A percentile compares a stretch with the other conserved stretches of the same genome.
Evolutionary conservation across 2,329 filamentous ascomycete genomes (phyloP).

Genomic region (Arthrinium phaeospermum): DNA sequence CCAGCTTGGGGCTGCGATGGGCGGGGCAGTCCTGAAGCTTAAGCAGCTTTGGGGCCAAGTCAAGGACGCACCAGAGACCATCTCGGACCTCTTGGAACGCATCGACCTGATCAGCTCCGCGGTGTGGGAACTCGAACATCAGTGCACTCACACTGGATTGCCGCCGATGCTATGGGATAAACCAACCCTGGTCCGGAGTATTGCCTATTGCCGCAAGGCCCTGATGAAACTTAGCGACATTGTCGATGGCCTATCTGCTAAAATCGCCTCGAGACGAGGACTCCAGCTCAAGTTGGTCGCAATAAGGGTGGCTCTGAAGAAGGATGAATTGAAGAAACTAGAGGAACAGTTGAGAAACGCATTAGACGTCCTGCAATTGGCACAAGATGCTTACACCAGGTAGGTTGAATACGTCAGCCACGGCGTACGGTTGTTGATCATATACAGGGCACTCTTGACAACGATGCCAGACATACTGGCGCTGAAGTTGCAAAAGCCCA

Average conservation of each 20-base stretch:
- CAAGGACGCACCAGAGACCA: constrained; percentile 33
- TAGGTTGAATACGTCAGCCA: too few species aligned
- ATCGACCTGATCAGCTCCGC: constrained; percentile 33
- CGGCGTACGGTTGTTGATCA: too few species aligned
- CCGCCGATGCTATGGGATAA: constrained; percentile 26
- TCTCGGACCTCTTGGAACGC: constrained; percentile 32
- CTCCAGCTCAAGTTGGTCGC: constrained; percentile 16
- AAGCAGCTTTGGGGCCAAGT: constrained; percentile 35
- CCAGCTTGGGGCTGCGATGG: constrained; percentile 30
- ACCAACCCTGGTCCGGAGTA: constrained; percentile 23
- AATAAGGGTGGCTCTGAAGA: constrained; percentile 30
- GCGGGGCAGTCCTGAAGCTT: constrained; percentile 31
- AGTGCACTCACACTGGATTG: constrained; percentile 21
- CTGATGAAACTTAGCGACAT: constrained; percentile 27
- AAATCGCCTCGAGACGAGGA: constrained; percentile 24
- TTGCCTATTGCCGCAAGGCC: constrained; percentile 32
- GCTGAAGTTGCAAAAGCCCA: neutral
- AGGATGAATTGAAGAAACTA: constrained; percentile 27
- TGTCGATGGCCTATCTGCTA: constrained; percentile 27
- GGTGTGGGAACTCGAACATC: constrained; percentile 30
- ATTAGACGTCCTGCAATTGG: constrained; percentile 27
- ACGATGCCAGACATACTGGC: neutral
- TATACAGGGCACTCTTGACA: too few species aligned
- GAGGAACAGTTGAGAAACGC: constrained; percentile 30
- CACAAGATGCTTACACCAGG: constrained; percentile 31